Evolutionary conservation across 805 yeast species (phyloP), one percentile per base, ranked within the genome.

Genomic region (Candida maris): DNA sequence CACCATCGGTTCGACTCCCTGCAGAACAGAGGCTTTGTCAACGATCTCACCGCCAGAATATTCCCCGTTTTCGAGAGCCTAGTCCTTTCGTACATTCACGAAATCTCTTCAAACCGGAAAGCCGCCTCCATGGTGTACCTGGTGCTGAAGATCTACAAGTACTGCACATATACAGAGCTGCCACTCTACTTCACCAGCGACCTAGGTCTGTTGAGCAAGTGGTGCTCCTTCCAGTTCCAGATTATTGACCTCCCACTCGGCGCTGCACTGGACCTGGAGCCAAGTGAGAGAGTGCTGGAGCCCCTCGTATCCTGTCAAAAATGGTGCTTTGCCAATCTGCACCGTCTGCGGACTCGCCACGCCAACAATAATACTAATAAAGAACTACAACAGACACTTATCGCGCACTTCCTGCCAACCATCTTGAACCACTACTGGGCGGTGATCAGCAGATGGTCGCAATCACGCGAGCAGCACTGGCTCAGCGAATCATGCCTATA

Each of bases 271-370:
- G 64, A 65, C 16, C 46, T 70, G 13, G 76, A 73, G 35, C 65
- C 63, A 5, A 63, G 69, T 16, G 79, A 73, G 23, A 68, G 71
- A 32, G 64, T 59, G 30, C 39, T 54, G 9, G 67, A 74, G 46
- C 78, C 73, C 34, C 75, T 78, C 74, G 74, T 62, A 56, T 88
- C 75, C 59, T 75, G 76, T 51, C 83, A 72, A 62, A 89, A 91
- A 57, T 88, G 97, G 96, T 73, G 93, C 1, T 78, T 79, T 54
- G 86, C 85, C 17, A 85, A 85, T 56, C 58, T 89, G 27, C 75
- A 75, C 45, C 72, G 89, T 40, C 58, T 86, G 3, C 81, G 82
- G 50, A 68, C 70, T 19, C 71, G 86, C 48, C 86, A 82, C 55
- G 82, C 49, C 22, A 39, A 30, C 9, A 31, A 30, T 15, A 37